phyloP scores from a whole-genome alignment of 2,329 filamentous ascomycete species.

The Aspergillus sp. region DNA sequence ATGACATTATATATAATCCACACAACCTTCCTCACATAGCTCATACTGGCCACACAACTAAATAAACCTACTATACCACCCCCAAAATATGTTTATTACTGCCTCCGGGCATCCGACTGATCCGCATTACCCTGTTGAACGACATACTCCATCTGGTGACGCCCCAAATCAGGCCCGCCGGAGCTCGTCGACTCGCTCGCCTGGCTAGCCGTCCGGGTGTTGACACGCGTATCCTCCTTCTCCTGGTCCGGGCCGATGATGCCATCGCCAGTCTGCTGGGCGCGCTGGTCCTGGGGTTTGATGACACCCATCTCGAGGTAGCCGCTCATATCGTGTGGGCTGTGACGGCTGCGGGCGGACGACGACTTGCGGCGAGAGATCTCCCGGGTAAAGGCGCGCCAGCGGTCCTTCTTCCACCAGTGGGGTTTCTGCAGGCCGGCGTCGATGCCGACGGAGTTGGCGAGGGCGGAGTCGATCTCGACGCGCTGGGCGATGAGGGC shows the following conservation, averaged over 20 bases:
- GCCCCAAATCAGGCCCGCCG: background rate
- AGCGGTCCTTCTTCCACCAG: conserved; percentile 11
- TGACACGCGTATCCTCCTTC: conserved; percentile 4
- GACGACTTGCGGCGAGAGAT: background rate
- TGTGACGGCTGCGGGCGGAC: background rate
- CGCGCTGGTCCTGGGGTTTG: conserved; percentile 4
- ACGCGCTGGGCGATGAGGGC: conserved; percentile 63
- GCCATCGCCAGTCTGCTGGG: background rate
- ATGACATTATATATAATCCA: no score
- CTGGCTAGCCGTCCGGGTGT: conserved; percentile 8
- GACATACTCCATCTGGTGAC: conserved; percentile 5
- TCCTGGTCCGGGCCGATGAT: background rate
- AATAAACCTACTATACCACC: no score
- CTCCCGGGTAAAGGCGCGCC: conserved; percentile 6
- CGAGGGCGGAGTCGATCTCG: conserved; percentile 9
- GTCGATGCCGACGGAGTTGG: conserved; percentile 3
- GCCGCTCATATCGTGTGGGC: conserved; percentile 1
- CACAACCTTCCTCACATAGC: no score
- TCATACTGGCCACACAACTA: no score
- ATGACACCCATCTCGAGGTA: conserved; percentile 15
- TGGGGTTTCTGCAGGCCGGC: conserved; percentile 4
- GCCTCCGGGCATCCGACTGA: background rate
- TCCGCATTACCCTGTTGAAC: conserved; percentile 3
- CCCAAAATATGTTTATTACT: background rate
- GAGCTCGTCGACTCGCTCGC: conserved; percentile 2